A percentile compares a stretch with the other conserved stretches of the same genome.
Conservation (phyloP, 345 rosid species). For the Euphorbia pulcherrima region DNA sequence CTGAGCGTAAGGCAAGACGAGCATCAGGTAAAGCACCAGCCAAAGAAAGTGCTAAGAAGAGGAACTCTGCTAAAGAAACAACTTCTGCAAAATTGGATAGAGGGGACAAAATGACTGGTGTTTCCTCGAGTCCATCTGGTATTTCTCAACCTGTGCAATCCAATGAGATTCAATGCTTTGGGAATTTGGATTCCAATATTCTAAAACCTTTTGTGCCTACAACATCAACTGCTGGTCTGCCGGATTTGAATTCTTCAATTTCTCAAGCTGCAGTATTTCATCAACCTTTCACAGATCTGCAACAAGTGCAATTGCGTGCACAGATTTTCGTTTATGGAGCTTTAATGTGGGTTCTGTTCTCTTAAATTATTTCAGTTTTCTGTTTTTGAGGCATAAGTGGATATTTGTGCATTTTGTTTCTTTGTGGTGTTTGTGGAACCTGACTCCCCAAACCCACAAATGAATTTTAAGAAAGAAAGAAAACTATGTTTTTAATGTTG, state of each 20-base stretch:
- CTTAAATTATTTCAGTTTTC: neutral
- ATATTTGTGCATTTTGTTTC: neutral
- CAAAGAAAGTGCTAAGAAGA: constrained; percentile 59
- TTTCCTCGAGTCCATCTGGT: constrained; percentile 41
- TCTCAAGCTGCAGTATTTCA: constrained; percentile 50
- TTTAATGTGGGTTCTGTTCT: constrained; percentile 60
- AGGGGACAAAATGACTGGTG: constrained; percentile 43
- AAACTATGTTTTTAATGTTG: neutral
- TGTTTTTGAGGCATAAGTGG: neutral
- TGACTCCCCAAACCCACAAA: neutral
- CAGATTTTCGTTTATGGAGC: constrained; percentile 98
- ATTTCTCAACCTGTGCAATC: constrained; percentile 47
- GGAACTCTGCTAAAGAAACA: constrained; percentile 41
- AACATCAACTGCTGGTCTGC: constrained; percentile 49
- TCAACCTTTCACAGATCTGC: constrained; percentile 93
- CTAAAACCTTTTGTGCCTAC: constrained; percentile 47
- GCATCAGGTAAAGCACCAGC: constrained; percentile 49
- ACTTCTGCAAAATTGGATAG: constrained; percentile 44
- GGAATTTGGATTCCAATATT: constrained; percentile 40
- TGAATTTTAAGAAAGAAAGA: neutral
- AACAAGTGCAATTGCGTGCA: constrained; percentile 98
- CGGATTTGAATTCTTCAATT: constrained; percentile 62
- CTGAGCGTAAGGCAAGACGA: constrained; percentile 75
- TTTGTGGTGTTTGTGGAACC: neutral
- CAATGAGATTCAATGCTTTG: constrained; percentile 53